Evolutionary conservation across 352 stramenopile genomes (phyloP).

Genomic region (Chrysophaeum taylorii): DNA sequence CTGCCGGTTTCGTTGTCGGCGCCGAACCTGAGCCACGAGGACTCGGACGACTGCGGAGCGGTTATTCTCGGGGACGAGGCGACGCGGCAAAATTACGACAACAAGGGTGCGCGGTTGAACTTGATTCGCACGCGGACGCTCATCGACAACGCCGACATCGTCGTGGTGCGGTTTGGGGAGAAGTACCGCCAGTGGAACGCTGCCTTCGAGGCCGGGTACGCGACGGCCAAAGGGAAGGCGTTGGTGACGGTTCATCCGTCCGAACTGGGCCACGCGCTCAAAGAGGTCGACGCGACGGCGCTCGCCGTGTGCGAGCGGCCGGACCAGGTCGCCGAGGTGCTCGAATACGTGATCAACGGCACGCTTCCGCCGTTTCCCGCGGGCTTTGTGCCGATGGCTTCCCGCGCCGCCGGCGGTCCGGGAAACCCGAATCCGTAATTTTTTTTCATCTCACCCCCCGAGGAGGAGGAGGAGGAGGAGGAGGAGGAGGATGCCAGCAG

Average conservation of each 20-base stretch:
- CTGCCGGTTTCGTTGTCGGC: slow-evolving; percentile 41
- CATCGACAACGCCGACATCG: slow-evolving; percentile 47
- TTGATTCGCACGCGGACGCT: slow-evolving; percentile 47
- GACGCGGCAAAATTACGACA: slow-evolving; percentile 50
- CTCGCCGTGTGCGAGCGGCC: slow-evolving; percentile 44
- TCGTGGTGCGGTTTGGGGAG: slow-evolving; percentile 53
- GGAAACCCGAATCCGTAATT: too few relatives aligned
- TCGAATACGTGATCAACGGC: slow-evolving; percentile 49
- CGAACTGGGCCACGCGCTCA: slow-evolving; percentile 52
- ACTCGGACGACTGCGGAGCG: slow-evolving; percentile 52
- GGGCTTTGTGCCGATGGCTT: too few relatives aligned
- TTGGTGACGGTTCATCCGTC: slow-evolving; percentile 53
- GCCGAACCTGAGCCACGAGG: slow-evolving; percentile 49
- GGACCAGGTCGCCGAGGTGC: slow-evolving; percentile 47
- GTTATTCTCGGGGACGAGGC: slow-evolving; percentile 55
- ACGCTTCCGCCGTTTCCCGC: too few relatives aligned
- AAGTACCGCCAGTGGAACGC: slow-evolving; percentile 51
- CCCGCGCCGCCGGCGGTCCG: too few relatives aligned
- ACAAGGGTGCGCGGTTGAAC: slow-evolving; percentile 49
- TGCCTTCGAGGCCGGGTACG: slow-evolving; percentile 52
- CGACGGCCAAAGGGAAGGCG: slow-evolving; percentile 41
- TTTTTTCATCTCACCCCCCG: too few relatives aligned
- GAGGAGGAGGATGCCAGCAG: too few relatives aligned
- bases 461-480: too few relatives aligned
- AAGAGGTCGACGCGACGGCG: slow-evolving; percentile 51